These are phyloP conservation scores for Podospora pseudoanserina DNA, from an alignment of 495 filamentous ascomycete genomes.

Conservation along the genomic window DNA sequence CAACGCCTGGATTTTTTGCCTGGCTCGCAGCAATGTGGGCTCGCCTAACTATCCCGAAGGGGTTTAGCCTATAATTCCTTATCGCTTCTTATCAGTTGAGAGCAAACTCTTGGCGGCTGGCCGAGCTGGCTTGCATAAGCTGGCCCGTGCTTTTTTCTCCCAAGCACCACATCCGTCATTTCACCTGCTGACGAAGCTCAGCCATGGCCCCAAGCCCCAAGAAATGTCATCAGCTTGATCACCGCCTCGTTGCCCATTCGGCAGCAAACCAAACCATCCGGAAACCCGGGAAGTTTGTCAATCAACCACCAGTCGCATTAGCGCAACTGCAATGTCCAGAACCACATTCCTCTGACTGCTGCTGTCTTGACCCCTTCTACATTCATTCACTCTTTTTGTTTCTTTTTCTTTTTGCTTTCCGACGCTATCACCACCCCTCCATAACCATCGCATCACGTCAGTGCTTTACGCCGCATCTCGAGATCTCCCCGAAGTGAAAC, in stretches of 20 bases:
- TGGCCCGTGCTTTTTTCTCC: constrained; percentile 13
- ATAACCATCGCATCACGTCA: background rate
- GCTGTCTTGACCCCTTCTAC: constrained; percentile 2
- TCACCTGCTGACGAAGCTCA: constrained; percentile 8
- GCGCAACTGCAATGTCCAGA: background rate
- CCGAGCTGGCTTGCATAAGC: background rate
- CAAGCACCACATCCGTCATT: constrained; percentile 17
- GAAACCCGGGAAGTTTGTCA: background rate
- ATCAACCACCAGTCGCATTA: background rate
- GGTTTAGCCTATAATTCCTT: constrained; percentile 23
- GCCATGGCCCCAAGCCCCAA: background rate
- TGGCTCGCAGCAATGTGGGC: constrained; percentile 35
- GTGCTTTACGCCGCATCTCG: background rate
- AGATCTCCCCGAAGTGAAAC: background rate
- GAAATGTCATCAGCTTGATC: constrained; percentile 7
- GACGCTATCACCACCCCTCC: background rate
- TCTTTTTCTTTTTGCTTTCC: background rate
- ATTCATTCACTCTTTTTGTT: constrained; percentile 2
- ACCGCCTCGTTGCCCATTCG: constrained; percentile 10
- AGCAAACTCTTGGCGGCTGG: constrained; percentile 2
- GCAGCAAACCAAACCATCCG: constrained; percentile 4
- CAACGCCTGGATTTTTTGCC: constrained; percentile 28
- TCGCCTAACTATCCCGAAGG: constrained; percentile 40
- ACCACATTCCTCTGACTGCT: background rate
- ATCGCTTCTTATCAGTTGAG: background rate